Evolutionary conservation across 2,329 filamentous ascomycete genomes (phyloP), one percentile per base, ranked within the genome.

Genomic region (Ophiostoma sp.): DNA sequence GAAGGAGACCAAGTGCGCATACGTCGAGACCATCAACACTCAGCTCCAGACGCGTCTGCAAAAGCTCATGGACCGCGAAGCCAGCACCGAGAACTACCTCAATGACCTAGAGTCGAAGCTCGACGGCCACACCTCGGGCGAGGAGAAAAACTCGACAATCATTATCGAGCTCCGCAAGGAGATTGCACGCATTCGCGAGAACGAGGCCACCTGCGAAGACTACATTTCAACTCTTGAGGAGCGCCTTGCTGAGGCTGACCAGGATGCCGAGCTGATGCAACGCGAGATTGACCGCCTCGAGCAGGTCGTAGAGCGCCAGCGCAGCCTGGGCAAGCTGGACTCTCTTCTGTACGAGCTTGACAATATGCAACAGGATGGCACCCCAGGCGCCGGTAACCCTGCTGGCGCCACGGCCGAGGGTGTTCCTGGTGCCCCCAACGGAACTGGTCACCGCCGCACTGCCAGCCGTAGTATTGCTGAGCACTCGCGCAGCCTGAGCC

Each of bases 211-310:
- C 52, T 93, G 89, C 73, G 95, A 99, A 77, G 95, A 98, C 72
- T 99, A 99, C 77, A 98, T 99, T 67, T 96, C 94, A 0, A 98
- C 93, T 0, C 82, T 99, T 11, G 95, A 99, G 76, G 95, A 98
- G 79, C 90, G 94, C 36, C 85, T 99, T 8, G 95, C 95, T 0
- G 95, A 99, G 78, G 90, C 94, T 2, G 95, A 99, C 75, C 94
- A 98, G 77, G 95, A 99, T 76, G 88, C 92, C 58, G 95, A 98
- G 77, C 81, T 97, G 70, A 97, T 99, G 94, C 93, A 97, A 77
- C 91, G 94, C 47, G 95, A 99, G 75, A 91, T 99, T 71, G 92
- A 97, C 75, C 88, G 94, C 45, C 83, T 99, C 12, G 95, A 98
- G 78, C 92, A 97, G 77, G 92, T 99, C 7, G 88, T 99, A 66